A percentile compares a stretch with the other conserved stretches of the same genome.
phyloP scores from a whole-genome alignment of 345 rosid species.

The Microthlaspi erraticum region DNA sequence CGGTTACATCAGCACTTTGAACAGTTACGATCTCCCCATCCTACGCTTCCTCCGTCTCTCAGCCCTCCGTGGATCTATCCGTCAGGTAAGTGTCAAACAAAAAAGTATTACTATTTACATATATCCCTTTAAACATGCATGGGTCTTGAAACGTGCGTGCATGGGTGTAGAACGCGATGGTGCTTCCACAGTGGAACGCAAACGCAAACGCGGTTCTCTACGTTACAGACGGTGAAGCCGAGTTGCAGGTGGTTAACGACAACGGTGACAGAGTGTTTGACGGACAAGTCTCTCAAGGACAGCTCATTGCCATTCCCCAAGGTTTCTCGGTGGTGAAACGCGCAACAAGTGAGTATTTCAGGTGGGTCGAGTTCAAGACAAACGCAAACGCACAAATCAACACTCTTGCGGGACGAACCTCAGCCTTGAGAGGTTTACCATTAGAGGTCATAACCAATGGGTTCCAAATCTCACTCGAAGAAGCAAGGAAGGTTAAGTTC shows the following conservation, averaged over 20 bases:
- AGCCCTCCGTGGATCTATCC: conserved; percentile 61
- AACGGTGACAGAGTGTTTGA: conserved; percentile 67
- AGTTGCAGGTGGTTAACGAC: conserved; percentile 64
- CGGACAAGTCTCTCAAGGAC: conserved; percentile 57
- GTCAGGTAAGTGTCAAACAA: conserved; percentile 27
- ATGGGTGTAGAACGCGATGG: conserved; percentile 55
- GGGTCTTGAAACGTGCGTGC: conserved; percentile 6
- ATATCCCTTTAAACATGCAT: too few relatives aligned
- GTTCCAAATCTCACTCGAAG: conserved; percentile 36
- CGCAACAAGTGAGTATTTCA: conserved; percentile 54
- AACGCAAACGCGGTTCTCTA: conserved; percentile 70
- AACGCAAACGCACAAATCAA: conserved; percentile 46
- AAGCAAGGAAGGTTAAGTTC: conserved; percentile 43
- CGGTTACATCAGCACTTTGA: conserved; percentile 61
- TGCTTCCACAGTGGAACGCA: conserved; percentile 69
- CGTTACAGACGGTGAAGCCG: conserved; percentile 58
- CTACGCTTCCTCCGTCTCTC: conserved; percentile 58
- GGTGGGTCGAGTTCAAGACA: conserved; percentile 77
- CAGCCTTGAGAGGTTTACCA: conserved; percentile 43
- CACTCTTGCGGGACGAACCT: conserved; percentile 45
- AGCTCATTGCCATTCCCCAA: conserved; percentile 65
- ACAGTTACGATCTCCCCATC: conserved; percentile 64
- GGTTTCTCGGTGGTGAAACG: conserved; percentile 61
- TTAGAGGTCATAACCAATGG: conserved; percentile 37
- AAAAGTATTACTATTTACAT: too few relatives aligned